Evolutionary conservation across 352 stramenopile species (phyloP), one percentile per base, ranked within the genome.

Genomic region (Aphanomyces cochlioides): DNA sequence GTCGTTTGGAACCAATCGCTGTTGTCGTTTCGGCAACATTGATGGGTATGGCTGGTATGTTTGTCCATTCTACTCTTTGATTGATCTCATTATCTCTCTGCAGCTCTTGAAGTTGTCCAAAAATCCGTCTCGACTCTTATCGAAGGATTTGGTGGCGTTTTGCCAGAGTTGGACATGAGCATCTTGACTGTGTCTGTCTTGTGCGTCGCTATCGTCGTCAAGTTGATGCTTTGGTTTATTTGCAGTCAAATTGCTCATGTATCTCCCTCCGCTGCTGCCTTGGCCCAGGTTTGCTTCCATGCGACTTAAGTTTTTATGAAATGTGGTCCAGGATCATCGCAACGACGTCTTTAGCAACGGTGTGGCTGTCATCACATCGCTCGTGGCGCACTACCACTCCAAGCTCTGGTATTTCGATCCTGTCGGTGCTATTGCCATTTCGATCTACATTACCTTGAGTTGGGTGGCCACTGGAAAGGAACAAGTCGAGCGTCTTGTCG

Each of bases 281-380:
- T 95, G 48, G 85, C 87, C 3, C 87, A 90, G 79, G 83, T 90
- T 74, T 66, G 19, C 63, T 45, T 40, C 48, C 17, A 71, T 8
- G 37, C 3, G 17, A 15, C 5, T 66, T 7, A 28, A 15, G 17
- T 28, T 28, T 28, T 0, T 28, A 28, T 41, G 56, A 36, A n/a
- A 12, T 4, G 7, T 53, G 73, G 17, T 78, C 28, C 28, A 98
- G 87, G 96, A 99, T 81, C 96, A 99, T 72, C 96, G 92, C 73
- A 99, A 99, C 79, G 96, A 99, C 76, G 92, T 96, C 48, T 88
- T 98, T 28, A 96, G 83, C 74, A 99, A 99, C 69, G 79, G 73
- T 7, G 86, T 98, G 1, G 95, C 95, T 3, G 87, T 97, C 4
- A 70, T 89, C 7, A 96, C 95, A 47, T 90, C 84, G 3, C 75